Base-by-base conservation (phyloP, 352 stramenopile genomes). In the Phytophthora crassamura region DNA sequence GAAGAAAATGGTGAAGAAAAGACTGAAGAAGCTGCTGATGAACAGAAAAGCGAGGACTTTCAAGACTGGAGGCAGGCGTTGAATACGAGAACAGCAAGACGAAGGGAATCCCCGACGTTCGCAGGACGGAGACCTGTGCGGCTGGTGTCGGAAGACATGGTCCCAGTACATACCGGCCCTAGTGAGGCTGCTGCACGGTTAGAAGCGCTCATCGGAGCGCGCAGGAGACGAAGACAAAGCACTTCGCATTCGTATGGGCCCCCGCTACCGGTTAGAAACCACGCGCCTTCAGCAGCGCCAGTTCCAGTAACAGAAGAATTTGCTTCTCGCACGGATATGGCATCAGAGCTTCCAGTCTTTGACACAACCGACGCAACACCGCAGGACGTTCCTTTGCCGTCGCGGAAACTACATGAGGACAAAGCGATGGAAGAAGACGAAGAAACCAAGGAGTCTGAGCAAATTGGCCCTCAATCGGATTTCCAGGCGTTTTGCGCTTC, bases 401-500 rank as follows among this genome's bases (percentile, higher is more conserved):
- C 40, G 41, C 18, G 32, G 22, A 42, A 54, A 18, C 48, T 58
- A 40, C 15, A 65, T 33, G 34, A 68, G 48, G 14, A 32, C 11
- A 51, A 50, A 8, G 33, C n/a, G 9, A 36, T 33, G 30, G 47
- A 65, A 14, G 45, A 63, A 36, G 33, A 57, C 5, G 47, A 72
- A 48, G 48, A 74, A 18, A 65, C 42, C 7, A 64, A 70, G 30
- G 58, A 59, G 7, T 45, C 42, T 2, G 50, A 61, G 33, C 42
- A 38, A 53, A 34, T 3, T 39, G 47, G 57, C 40, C 25, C 32
- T 16, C 36, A 47, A 11, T 48, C 66, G 16, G 58, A 67, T 59
- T 78, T 78, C 41, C 48, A 72, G 30, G 58, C 53, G 34, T 78
- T 75, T 64, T 78, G 71, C 28, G 57, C 57, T 46, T 71, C 67